These are phyloP conservation scores for Xylaria sp. DNA, from an alignment of 2,329 filamentous ascomycete genomes.

Conservation along the genomic window DNA sequence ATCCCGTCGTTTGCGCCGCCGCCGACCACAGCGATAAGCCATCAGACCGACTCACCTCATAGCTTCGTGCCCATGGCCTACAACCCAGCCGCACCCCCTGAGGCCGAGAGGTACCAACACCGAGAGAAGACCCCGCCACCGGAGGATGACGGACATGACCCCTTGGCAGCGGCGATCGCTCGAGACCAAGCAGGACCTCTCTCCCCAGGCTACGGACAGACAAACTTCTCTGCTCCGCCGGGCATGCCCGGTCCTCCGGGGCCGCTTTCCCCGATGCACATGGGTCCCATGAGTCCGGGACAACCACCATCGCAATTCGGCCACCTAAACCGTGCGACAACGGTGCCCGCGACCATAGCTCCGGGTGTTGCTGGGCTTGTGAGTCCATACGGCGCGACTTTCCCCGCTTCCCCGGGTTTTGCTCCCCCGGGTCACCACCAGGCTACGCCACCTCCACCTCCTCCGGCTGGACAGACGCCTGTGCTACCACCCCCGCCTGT, in stretches of 20 bases:
- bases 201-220: conserved; percentile 42
- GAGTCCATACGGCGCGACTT: conserved; percentile 42
- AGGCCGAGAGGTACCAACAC: conserved; percentile 65
- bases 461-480: conserved; percentile 29
- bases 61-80: conserved; percentile 64
- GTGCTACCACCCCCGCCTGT: conserved; percentile 41
- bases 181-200: conserved; percentile 52
- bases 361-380: conserved; percentile 38
- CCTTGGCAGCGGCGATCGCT: conserved; percentile 52
- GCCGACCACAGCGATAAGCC: conserved; percentile 34
- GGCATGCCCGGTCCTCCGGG: conserved; percentile 36
- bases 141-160: conserved; percentile 57
- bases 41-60: conserved; percentile 33
- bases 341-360: conserved; percentile 42
- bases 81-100: conserved; percentile 72
- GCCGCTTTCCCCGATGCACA: conserved; percentile 29
- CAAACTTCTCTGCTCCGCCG: conserved; percentile 38
- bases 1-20: conserved; percentile 38
- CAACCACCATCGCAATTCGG: conserved; percentile 41
- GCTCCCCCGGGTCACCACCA: conserved; percentile 29
- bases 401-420: conserved; percentile 42
- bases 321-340: conserved; percentile 42
- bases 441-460: conserved; percentile 29
- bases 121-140: conserved; percentile 75
- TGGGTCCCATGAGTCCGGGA: conserved; percentile 39